A percentile compares a stretch with the other conserved stretches of the same genome.
phyloP scores from a whole-genome alignment of 208 protist genomes.

The Polymyxa betae region DNA sequence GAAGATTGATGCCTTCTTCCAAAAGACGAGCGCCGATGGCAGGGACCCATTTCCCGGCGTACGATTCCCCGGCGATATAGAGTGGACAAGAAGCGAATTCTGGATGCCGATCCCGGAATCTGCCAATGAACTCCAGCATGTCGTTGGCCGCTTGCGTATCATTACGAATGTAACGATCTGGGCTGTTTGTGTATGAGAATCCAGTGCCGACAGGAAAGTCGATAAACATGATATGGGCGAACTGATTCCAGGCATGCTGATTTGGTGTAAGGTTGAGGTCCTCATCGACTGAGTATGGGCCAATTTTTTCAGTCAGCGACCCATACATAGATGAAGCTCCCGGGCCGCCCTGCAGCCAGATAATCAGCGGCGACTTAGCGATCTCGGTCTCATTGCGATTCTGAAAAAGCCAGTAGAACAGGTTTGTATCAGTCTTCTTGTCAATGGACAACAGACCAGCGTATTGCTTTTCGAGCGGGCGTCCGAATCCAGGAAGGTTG shows the following conservation, averaged over 20 bases:
- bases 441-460: not conserved
- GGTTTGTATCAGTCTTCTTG: not conserved
- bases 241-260: not conserved
- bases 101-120: slow-evolving; percentile 24
- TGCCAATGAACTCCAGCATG: not conserved
- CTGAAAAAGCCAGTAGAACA: slow-evolving; percentile 43
- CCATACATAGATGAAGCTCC: slow-evolving; percentile 32
- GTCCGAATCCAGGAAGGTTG: slow-evolving; percentile 20
- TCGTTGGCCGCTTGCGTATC: not conserved
- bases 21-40: not conserved
- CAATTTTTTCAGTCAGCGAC: not conserved
- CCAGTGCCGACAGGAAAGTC: slow-evolving; percentile 49
- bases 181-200: slow-evolving; percentile 27
- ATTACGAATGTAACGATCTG: not conserved
- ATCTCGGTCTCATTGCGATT: not conserved
- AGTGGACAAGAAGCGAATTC: not conserved
- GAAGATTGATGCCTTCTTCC: not conserved
- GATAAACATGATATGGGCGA: slow-evolving; percentile 3
- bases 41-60: slow-evolving; percentile 39
- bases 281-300: slow-evolving; percentile 23
- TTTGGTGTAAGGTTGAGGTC: not conserved
- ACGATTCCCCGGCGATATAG: slow-evolving; percentile 42
- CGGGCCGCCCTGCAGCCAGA: slow-evolving; percentile 56
- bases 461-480: not conserved
- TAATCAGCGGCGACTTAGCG: not conserved